Conservation (phyloP, 768 basidiomycete species). For the Boletus rufocinnamomeus region DNA sequence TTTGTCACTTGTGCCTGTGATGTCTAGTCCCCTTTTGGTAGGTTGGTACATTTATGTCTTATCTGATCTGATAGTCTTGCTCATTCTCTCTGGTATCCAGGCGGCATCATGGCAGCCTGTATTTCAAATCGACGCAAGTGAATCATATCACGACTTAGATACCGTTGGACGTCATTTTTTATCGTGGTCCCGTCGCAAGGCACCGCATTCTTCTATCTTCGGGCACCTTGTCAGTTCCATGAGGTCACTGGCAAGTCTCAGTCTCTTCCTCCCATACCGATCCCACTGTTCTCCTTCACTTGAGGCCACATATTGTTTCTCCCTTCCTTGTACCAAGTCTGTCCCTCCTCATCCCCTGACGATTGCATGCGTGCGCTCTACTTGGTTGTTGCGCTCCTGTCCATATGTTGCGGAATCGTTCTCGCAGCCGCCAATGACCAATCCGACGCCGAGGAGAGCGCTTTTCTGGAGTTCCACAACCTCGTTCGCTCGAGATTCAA, state of each 20-base stretch:
- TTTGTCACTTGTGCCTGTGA: conserved; percentile 8
- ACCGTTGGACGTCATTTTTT: conserved; percentile 2
- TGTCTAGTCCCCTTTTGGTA: conserved; percentile 10
- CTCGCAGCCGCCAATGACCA: conserved; percentile 16
- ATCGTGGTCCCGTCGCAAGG: conserved; percentile 11
- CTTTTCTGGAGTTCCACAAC: conserved; percentile 53
- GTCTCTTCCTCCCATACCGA: neutral
- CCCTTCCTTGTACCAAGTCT: conserved; percentile 1
- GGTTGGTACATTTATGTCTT: neutral
- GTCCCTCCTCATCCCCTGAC: conserved; percentile 4
- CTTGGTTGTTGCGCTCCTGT: conserved; percentile 10
- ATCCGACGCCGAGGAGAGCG: conserved; percentile 15
- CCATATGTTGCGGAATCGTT: conserved; percentile 16
- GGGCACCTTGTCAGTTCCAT: neutral
- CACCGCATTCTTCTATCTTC: neutral
- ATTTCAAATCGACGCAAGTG: neutral
- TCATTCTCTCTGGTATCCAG: neutral
- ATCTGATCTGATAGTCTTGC: neutral
- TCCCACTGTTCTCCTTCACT: neutral
- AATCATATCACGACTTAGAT: neutral
- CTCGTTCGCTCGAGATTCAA: conserved; percentile 43
- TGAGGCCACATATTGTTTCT: neutral
- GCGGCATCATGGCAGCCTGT: neutral
- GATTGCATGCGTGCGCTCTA: conserved; percentile 13
- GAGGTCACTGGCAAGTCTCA: neutral